Conservation (phyloP, 768 basidiomycete species). For the Lentinula sp. region DNA sequence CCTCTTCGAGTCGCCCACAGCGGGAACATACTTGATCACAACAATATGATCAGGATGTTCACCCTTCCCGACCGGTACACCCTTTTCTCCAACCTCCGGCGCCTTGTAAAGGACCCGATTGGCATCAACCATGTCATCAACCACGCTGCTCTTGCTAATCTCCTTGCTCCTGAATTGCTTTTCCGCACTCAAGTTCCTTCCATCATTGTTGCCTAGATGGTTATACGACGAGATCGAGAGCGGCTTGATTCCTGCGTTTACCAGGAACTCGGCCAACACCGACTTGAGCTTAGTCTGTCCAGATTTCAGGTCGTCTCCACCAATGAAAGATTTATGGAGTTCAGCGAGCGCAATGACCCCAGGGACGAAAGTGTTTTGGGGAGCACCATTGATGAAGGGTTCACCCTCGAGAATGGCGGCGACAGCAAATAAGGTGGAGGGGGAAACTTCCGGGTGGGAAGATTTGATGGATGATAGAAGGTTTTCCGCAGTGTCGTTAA, state of each 20-base stretch:
- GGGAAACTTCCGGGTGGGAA: constrained; percentile 93
- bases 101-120: constrained; percentile 90
- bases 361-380: constrained; percentile 98
- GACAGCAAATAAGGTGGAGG: constrained; percentile 92
- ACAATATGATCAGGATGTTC: constrained; percentile 98
- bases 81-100: constrained; percentile 47
- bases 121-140: constrained; percentile 96
- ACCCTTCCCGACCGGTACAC: constrained; percentile 57
- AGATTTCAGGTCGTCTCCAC: constrained; percentile 96
- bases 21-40: constrained; percentile 95
- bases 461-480: constrained; percentile 74
- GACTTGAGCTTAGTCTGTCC: constrained; percentile 98
- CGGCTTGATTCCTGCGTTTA: constrained; percentile 98
- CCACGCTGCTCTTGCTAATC: constrained; percentile 94
- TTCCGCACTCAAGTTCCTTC: constrained; percentile 85
- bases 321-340: constrained; percentile 85
- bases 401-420: constrained; percentile 92
- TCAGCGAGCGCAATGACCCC: constrained; percentile 93
- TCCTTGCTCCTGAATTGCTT: constrained; percentile 97
- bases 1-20: constrained; percentile 95
- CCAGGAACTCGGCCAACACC: constrained; percentile 96
- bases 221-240: constrained; percentile 97
- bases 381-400: constrained; percentile 96
- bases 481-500: constrained; percentile 92
- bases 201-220: constrained; percentile 98